These are phyloP conservation scores for Wallacemonas sp. DNA, from an alignment of 208 protist species.

Conservation along the genomic window DNA sequence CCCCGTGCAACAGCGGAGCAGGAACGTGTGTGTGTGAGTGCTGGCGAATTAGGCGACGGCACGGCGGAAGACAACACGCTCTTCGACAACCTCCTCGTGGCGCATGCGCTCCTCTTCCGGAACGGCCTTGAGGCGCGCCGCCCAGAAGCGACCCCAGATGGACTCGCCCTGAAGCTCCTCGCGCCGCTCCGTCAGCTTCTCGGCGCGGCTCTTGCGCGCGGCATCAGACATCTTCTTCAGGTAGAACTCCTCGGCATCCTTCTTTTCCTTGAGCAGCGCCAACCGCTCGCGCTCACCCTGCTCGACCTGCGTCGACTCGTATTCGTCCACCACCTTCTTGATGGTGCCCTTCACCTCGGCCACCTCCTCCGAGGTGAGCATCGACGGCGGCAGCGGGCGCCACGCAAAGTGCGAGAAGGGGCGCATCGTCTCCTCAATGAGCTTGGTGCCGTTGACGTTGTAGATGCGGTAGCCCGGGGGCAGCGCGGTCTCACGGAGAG, in stretches of 20 bases:
- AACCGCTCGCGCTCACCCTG: slow-evolving; percentile 35
- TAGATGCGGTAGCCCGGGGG: slow-evolving; percentile 85
- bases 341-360: slow-evolving; percentile 48
- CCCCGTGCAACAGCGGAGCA: no score
- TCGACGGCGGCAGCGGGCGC: slow-evolving; percentile 78
- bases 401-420: slow-evolving; percentile 86
- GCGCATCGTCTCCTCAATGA: slow-evolving; percentile 57
- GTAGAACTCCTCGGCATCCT: slow-evolving; percentile 73
- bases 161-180: slow-evolving; percentile 62
- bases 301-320: slow-evolving; percentile 49
- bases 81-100: slow-evolving; percentile 76
- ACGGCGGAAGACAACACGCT: slow-evolving; percentile 55
- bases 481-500: slow-evolving; percentile 47
- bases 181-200: slow-evolving; percentile 46
- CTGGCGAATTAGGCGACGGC: slow-evolving; percentile 1
- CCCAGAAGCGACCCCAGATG: slow-evolving; percentile 69
- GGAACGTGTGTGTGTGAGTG: no score
- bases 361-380: slow-evolving; percentile 58
- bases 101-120: slow-evolving; percentile 62
- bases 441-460: slow-evolving; percentile 70
- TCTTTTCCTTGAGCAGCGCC: slow-evolving; percentile 31
- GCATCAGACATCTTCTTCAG: slow-evolving; percentile 74
- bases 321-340: slow-evolving; percentile 61
- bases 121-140: slow-evolving; percentile 58
- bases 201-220: slow-evolving; percentile 41